Percentiles rank a stretch among this genome's conserved stretches.
These are phyloP conservation scores for Neltuma alba DNA, from an alignment of 306 rosid genomes.

Conservation along the genomic window DNA sequence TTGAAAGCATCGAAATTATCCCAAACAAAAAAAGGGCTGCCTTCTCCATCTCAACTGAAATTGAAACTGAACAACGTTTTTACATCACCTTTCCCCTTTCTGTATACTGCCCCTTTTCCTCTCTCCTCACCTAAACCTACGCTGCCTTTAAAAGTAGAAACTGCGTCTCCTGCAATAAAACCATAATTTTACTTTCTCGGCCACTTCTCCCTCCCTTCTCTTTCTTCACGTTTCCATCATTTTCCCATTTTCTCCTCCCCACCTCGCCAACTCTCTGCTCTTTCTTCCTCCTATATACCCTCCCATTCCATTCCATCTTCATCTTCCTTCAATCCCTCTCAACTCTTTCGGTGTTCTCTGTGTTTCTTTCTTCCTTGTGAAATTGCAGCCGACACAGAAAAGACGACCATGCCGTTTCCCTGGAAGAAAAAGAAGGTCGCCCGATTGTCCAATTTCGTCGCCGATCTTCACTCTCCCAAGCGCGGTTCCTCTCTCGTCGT, in stretches of 20 bases:
- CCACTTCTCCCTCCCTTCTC: not conserved
- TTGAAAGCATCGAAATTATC: not conserved
- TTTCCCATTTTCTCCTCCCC: not conserved
- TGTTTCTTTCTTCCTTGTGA: not conserved
- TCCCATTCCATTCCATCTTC: not conserved
- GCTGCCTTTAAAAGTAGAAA: not conserved
- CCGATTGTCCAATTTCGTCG: constrained; percentile 71
- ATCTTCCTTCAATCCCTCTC: not conserved
- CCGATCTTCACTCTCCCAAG: constrained; percentile 78
- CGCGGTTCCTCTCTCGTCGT: constrained; percentile 77
- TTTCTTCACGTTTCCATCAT: constrained; percentile 21
- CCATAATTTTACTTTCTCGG: not conserved
- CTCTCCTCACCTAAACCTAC: not conserved
- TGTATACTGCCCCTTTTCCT: not conserved
- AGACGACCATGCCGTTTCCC: constrained; percentile 64
- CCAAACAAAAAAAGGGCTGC: not conserved
- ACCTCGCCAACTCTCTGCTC: constrained; percentile 4
- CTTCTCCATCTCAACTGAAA: not conserved
- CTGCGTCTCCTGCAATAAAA: not conserved
- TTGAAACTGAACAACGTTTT: not conserved
- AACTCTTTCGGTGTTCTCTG: not conserved
- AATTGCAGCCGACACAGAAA: not conserved
- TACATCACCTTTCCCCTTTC: not conserved
- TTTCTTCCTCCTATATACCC: not conserved
- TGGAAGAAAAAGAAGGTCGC: constrained; percentile 70